A percentile compares a stretch with the other conserved stretches of the same genome.
Evolutionary conservation across 2,329 filamentous ascomycete genomes (phyloP).

Genomic region (Tolypocladium nubicola): DNA sequence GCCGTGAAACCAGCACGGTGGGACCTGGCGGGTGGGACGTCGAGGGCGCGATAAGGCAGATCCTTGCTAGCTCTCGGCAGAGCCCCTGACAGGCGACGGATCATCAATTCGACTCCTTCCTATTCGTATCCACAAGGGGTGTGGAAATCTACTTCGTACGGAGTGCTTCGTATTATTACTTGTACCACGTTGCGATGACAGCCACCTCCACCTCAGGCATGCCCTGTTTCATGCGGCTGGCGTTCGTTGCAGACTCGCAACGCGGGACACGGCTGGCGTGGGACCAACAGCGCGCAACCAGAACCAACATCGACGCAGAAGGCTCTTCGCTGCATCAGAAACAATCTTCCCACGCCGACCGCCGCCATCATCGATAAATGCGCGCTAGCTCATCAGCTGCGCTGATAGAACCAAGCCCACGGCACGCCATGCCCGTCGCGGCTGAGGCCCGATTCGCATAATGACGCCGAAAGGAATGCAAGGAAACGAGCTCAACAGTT

Average conservation of each 20-base stretch:
- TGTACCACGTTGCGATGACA: neutral
- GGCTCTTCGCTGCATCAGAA: neutral
- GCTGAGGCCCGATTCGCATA: neutral
- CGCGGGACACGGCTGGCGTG: neutral
- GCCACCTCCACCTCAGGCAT: neutral
- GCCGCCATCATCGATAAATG: neutral
- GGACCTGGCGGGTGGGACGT: neutral
- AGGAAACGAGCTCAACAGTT: neutral
- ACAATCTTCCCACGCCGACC: neutral
- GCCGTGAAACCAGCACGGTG: constrained; percentile 4
- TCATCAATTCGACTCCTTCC: neutral
- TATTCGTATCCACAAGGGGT: neutral
- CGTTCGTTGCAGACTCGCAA: neutral
- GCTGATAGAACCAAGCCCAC: neutral
- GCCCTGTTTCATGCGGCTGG: neutral
- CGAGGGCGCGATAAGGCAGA: neutral
- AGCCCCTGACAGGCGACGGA: neutral
- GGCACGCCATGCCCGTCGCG: neutral
- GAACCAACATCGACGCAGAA: neutral
- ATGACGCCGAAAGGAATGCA: neutral
- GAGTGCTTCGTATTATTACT: too few relatives aligned
- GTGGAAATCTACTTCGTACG: neutral
- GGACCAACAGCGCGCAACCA: neutral
- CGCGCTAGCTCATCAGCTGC: neutral
- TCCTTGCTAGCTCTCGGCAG: constrained; percentile 1